Base-by-base conservation (phyloP, 2,329 filamentous ascomycete species). In the Chrysoporthe cubensis region DNA sequence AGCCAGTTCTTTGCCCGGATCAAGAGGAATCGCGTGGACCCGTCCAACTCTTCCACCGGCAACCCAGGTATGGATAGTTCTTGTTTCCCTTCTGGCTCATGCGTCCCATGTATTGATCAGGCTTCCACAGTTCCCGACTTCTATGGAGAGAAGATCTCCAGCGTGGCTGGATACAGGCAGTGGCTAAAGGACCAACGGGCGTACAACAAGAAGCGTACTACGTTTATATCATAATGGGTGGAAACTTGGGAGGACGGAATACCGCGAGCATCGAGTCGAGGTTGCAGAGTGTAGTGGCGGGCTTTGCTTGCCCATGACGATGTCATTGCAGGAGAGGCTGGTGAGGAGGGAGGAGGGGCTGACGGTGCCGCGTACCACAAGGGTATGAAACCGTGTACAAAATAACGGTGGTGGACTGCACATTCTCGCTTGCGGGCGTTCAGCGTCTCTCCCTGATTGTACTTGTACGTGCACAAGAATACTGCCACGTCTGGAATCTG, bases 181-280 rank as follows among this genome's bases (percentile, higher is more conserved):
- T 99, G 96, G 96, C 82, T 99, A 75, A 98, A 97, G 85, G 96
- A 99, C 77, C 96, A 98, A 84, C 87, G 95, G 71, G 95, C 94
- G 11, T 99, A 97, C 82, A 97, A 97, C 83, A 94, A 94, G 84
- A 97, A 96, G 88, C 90, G 88, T 78, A 88, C 83, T 72, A 87
- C 82, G 74, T 88, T 89, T 78, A 80, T 90, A 71, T 90, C 78
- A 54, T 54, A 82, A 66, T 58, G 48, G 46, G 21, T 16, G 21
- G n/a, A 66, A 26, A 54, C 11, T 59, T 62, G n/a, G 56, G 4
- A 42, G 67, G 44, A 44, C 3, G 14, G 26, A 21, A 5, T 7
- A n/a, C 57, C n/a, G 26, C 3, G 34, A 21, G 11, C 48, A 52
- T 52, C 48, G 26, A 52, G 21, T 32, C 21, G n/a, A 52, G 9